Base-by-base conservation (phyloP, 2,329 filamentous ascomycete genomes). In the Aspergillus aculeatinus region DNA sequence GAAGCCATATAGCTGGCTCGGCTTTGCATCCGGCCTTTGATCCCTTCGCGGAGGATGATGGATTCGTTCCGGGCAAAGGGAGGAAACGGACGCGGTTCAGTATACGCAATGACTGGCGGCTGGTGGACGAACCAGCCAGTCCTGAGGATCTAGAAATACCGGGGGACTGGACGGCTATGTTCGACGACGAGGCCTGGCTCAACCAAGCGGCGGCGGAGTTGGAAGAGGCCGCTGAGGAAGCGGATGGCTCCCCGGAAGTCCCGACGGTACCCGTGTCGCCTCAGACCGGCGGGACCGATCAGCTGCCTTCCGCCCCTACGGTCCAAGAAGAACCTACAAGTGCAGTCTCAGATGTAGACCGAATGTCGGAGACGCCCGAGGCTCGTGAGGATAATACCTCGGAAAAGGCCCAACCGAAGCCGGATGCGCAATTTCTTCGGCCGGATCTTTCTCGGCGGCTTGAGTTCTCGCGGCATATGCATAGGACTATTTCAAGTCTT, bases 31-130 rank as follows among this genome's bases (percentile, higher is more conserved):
- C 82, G 4, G 82, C 82, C 1, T 83, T 86, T 63, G 87, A 92
- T 67, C 84, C 87, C 3, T 88, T 94, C 55, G 73, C 71, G 14
- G 87, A 91, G 60, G 89, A 90, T 27, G 86, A 90, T 72, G 85
- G 84, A 1, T 82, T 82, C 48, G 78, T 84, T 25, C 82, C 78
- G 39, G 85, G 84, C 5, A 85, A 81, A 68, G 86, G 85, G 29
- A 87, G 85, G 62, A 96, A 93, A 75, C 84, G 85, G 57, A 86
- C 88, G 7, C 86, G 87, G 49, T 89, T 90, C 73, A 85, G 87
- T 60, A 81, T 87, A 62, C 81, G 86, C 68, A 84, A 81, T 31
- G 81, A 85, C 29, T 97, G 94, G 94, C 87, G 84, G 63, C 89
- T 93, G 68, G 82, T 82, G 23, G 89, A 88, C 68, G 83, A 86